Percentiles rank a stretch among this genome's conserved stretches.
These are phyloP conservation scores for Diversispora eburnea DNA, from an alignment of 192 early-diverging fungal genomes.

Conservation along the genomic window DNA sequence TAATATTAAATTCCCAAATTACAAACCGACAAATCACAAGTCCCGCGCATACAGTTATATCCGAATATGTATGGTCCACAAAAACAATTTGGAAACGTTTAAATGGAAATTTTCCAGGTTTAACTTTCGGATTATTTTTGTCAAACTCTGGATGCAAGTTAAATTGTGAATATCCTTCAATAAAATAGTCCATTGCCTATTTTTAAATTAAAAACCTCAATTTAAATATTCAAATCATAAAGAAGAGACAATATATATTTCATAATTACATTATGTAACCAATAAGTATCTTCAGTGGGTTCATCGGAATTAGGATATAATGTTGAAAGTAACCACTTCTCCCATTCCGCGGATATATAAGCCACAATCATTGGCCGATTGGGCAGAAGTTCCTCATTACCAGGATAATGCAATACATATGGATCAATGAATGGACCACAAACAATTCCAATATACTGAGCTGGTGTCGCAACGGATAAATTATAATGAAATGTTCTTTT, in stretches of 20 bases:
- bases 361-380: conserved; percentile 1
- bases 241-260: neutral
- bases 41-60: conserved; percentile 31
- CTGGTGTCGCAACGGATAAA: conserved; percentile 61
- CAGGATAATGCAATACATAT: neutral
- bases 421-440: conserved; percentile 55
- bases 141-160: neutral
- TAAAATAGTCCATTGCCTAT: conserved; percentile 4
- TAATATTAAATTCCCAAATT: conserved; percentile 43
- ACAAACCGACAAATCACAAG: conserved; percentile 16
- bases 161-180: neutral
- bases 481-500: conserved; percentile 69
- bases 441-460: conserved; percentile 71
- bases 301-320: neutral
- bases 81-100: conserved; percentile 84
- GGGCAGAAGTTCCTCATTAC: neutral
- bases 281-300: conserved; percentile 3
- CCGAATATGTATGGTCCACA: conserved; percentile 68
- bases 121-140: neutral
- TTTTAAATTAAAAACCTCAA: neutral
- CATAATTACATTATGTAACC: neutral
- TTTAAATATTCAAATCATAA: neutral
- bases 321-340: neutral
- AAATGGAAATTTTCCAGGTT: conserved; percentile 66
- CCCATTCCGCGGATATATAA: neutral